Evolutionary conservation across 1,284 basidiomycete species (phyloP).

Genomic region (Cryptococcus hybrid): DNA sequence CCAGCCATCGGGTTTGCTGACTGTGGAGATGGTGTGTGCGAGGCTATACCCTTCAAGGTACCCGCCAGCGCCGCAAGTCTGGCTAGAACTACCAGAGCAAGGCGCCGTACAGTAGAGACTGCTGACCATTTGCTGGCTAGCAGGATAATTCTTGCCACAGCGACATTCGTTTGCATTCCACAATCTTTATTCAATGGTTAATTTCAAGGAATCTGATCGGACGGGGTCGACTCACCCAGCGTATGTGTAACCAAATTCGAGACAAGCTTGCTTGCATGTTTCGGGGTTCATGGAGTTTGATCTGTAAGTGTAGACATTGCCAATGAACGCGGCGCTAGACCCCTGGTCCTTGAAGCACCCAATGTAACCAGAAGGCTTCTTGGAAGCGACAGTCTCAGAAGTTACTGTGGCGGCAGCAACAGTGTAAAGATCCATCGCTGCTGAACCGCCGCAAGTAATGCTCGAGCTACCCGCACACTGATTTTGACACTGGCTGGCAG

Average conservation of each 20-base stretch:
- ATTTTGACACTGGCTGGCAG: constrained; percentile 10
- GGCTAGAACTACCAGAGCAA: constrained; percentile 20
- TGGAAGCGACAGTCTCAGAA: background rate
- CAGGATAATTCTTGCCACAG: constrained; percentile 11
- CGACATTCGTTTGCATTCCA: constrained; percentile 16
- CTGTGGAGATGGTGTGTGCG: constrained; percentile 2
- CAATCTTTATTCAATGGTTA: background rate
- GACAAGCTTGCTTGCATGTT: constrained; percentile 28
- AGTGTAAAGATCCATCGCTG: constrained; percentile 16
- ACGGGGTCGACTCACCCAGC: constrained; percentile 8
- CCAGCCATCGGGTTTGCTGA: constrained; percentile 15
- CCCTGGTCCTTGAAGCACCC: constrained; percentile 18
- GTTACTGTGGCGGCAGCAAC: constrained; percentile 9
- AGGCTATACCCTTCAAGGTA: constrained; percentile 14
- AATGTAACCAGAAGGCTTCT: constrained; percentile 10
- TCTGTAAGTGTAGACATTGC: constrained; percentile 19
- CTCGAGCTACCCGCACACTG: constrained; percentile 15
- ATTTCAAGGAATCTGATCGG: background rate
- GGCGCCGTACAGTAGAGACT: constrained; percentile 13
- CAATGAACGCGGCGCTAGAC: constrained; percentile 9
- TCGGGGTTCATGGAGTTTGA: constrained; percentile 22
- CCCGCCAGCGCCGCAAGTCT: constrained; percentile 24
- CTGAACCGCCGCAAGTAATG: constrained; percentile 14
- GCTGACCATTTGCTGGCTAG: constrained; percentile 7
- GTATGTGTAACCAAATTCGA: constrained; percentile 20